phyloP scores from a whole-genome alignment of 2,329 filamentous ascomycete species.

The Arthrobotrys iridis region DNA sequence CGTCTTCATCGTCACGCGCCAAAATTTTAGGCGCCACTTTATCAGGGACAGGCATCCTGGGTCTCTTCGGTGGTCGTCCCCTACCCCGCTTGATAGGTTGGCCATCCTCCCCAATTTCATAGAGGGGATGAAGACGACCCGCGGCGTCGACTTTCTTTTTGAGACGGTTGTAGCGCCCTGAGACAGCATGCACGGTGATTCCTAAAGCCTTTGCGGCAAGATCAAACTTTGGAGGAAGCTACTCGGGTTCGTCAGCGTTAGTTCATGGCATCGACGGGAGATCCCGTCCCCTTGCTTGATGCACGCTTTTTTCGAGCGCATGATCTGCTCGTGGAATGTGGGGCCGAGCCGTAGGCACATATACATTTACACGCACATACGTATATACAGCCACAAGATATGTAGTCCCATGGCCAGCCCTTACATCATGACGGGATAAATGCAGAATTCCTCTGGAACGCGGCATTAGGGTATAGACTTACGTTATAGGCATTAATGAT shows the following conservation, averaged over 20 bases:
- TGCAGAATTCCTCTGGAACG: neutral
- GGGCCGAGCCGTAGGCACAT: constrained; percentile 2
- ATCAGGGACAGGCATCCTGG: neutral
- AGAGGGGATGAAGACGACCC: constrained; percentile 5
- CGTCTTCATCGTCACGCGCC: neutral
- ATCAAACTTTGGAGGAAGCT: constrained; percentile 46
- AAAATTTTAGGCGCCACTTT: neutral
- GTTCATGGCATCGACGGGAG: too few relatives aligned
- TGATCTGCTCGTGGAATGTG: constrained; percentile 15
- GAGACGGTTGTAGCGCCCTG: constrained; percentile 30
- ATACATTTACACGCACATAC: neutral
- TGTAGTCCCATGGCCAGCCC: neutral
- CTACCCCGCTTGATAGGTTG: constrained; percentile 40
- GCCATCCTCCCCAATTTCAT: constrained; percentile 36
- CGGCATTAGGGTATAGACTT: neutral
- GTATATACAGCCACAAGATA: neutral
- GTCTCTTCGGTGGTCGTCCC: constrained; percentile 32
- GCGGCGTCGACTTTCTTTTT: constrained; percentile 46
- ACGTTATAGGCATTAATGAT: constrained; percentile 51
- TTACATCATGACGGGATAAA: neutral
- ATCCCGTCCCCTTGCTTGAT: neutral
- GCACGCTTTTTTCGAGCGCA: neutral
- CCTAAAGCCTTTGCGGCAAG: constrained; percentile 29
- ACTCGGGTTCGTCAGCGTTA: neutral
- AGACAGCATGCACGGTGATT: constrained; percentile 20